Percentiles rank a stretch among this genome's conserved stretches.
Conservation (phyloP, 139 green algal species). For the Nannochloris sp. region DNA sequence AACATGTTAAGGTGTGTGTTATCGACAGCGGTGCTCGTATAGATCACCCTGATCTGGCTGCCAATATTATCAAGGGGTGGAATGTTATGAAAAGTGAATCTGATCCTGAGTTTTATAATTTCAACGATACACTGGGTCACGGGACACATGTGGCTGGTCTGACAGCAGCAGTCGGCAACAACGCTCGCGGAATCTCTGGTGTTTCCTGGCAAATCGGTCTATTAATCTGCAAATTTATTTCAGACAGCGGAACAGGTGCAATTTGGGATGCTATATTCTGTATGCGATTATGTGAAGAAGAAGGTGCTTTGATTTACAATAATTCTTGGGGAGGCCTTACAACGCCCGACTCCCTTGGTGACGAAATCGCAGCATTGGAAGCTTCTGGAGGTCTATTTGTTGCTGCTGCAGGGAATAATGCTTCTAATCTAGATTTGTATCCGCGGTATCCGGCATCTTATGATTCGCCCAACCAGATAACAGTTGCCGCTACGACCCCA, state of each 20-base stretch:
- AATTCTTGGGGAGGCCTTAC: conserved; percentile 37
- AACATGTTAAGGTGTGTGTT: conserved; percentile 50
- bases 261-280: conserved; percentile 37
- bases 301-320: conserved; percentile 26
- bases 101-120: neutral
- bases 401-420: conserved; percentile 32
- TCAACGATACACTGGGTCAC: conserved; percentile 3
- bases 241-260: conserved; percentile 17
- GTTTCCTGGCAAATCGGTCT: conserved; percentile 15
- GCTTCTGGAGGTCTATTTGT: conserved; percentile 28
- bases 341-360: conserved; percentile 14
- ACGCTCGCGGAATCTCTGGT: conserved; percentile 11
- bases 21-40: conserved; percentile 57
- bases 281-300: conserved; percentile 17
- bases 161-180: conserved; percentile 13
- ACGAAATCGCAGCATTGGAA: conserved; percentile 12
- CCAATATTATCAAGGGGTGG: conserved; percentile 39
- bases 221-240: conserved; percentile 29
- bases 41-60: conserved; percentile 48
- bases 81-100: conserved; percentile 14
- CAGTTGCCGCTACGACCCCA: conserved; percentile 15
- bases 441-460: conserved; percentile 28
- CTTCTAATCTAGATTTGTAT: conserved; percentile 29
- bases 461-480: conserved; percentile 20
- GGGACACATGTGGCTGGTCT: conserved; percentile 14